Base-by-base conservation (phyloP, 768 basidiomycete genomes). In the Naganishia randhawae region DNA sequence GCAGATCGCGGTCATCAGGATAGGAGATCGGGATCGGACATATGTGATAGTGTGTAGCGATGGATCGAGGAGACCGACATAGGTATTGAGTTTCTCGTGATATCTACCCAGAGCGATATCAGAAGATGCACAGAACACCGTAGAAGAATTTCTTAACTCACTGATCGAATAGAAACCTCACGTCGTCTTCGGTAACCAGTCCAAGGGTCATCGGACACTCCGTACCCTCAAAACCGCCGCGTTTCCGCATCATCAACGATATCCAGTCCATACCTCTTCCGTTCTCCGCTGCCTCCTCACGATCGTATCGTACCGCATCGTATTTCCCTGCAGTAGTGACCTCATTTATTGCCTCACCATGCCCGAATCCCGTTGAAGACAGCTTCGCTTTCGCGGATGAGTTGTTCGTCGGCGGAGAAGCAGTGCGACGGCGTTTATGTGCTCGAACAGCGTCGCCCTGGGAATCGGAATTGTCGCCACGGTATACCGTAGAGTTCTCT, bases 1-100 rank as follows among this genome's bases (percentile, higher is more conserved):
- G 39, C 72, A 66, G 51, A 74, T 67, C 16, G 69, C 54, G 4
- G 71, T 69, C 51, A 72, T 72, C 13, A 74, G 71, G 41, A 71
- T 68, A 16, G 68, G 53, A 0, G 71, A 74, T 5, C 66, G 63
- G 0, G 33, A 37, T 1, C 63, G 52, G 17, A 55, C 54, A 51
- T 69, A 74, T 8, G 10, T 35, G 0, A 69, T 65, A 2, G 71
- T 69, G 66, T 74, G 73, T 1, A 72, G 66, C 2, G 51, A 63
- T 22, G 65, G 66, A 42, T 74, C 73, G 54, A 72, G 65, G 16
- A 74, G 53, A 45, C 67, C 71, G 63, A 71, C 65, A 29, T 72
- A 70, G 22, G 67, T 50, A 35, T 73, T 73, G 51, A 73, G 69
- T n/a, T 63, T 64, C 8, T 53, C 63, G 69, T 70, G 69, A 39